Base-by-base conservation (phyloP, 306 rosid species). In the Vigna angularis region DNA sequence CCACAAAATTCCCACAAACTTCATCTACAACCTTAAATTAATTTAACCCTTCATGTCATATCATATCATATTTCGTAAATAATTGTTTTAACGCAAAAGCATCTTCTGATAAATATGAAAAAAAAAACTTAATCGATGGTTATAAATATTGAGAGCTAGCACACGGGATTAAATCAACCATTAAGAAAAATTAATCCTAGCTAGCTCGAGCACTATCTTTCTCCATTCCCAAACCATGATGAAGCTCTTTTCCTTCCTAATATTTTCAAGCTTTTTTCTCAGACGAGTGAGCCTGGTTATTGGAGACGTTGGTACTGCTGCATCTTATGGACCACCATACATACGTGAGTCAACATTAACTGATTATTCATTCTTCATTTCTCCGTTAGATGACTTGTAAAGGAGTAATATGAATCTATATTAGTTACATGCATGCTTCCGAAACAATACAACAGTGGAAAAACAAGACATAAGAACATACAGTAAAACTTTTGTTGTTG, bases 271-370 rank as follows among this genome's bases (percentile, higher is more conserved):
- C 81, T 55, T 88, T 47, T 53, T 66, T 9, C 30, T 77, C 74
- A 75, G 44, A 69, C 72, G 64, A 48, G 16, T 48, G 16, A 75
- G 22, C 52, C 20, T 40, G 1, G 79, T 77, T 63, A 36, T 20
- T 22, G 86, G 85, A 22, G 91, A 83, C 10, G 82, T 88, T 70
- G 89, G 91, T 10, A 88, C 89, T 0, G 89, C 91, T n/a, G 8
- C 86, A 18, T 79, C 85, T 20, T 88, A 88, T 49, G 85, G 86
- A 4, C 83, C 90, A 28, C 92, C 94, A 20, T 90, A 86, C 44
- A 84, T 88, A 45, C 92, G 92, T 90, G 56, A 88, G 90, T 61
- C 7, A 0, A 26, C 6, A 0, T 18, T 4, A 48, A 42, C 3
- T 24, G 30, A 5, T 44, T 24, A 24, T 24, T 24, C 28, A 2